Conservation (phyloP, 2,329 filamentous ascomycete species). For the Stemphylium beticola region DNA sequence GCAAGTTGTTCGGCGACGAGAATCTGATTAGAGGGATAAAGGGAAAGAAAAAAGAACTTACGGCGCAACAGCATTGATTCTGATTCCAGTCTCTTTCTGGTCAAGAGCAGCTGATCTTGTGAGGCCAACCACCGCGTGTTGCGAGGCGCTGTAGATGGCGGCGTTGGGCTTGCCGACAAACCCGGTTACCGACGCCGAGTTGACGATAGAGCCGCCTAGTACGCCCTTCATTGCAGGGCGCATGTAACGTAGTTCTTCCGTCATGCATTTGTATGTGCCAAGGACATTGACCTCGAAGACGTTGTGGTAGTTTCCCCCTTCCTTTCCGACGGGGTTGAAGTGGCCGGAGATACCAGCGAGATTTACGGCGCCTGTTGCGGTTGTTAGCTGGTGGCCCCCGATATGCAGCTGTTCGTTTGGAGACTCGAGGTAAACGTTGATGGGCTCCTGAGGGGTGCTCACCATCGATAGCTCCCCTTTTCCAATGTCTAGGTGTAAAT, state of each 20-base stretch:
- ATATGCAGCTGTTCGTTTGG: not conserved
- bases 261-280: slow-evolving; percentile 42
- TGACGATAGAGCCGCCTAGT: slow-evolving; percentile 41
- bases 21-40: not conserved
- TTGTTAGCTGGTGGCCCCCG: not conserved
- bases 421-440: not conserved
- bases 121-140: slow-evolving; percentile 37
- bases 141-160: slow-evolving; percentile 32
- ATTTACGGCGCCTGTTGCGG: slow-evolving; percentile 4
- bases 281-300: slow-evolving; percentile 46
- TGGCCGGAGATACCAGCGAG: slow-evolving; percentile 52
- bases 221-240: slow-evolving; percentile 16
- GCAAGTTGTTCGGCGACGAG: not conserved
- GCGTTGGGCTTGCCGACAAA: slow-evolving; percentile 39
- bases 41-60: slow-evolving; percentile 28
- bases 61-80: slow-evolving; percentile 54
- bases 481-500: not conserved
- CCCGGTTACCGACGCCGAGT: slow-evolving; percentile 59
- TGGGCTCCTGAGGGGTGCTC: not conserved
- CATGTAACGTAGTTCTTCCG: slow-evolving; percentile 49
- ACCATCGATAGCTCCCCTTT: slow-evolving; percentile 31
- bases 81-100: slow-evolving; percentile 22
- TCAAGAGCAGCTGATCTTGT: slow-evolving; percentile 50
- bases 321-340: slow-evolving; percentile 25
- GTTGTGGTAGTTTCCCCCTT: slow-evolving; percentile 42